These are phyloP conservation scores for Fusarium paranaense DNA, from an alignment of 2,329 filamentous ascomycete genomes.

Conservation along the genomic window DNA sequence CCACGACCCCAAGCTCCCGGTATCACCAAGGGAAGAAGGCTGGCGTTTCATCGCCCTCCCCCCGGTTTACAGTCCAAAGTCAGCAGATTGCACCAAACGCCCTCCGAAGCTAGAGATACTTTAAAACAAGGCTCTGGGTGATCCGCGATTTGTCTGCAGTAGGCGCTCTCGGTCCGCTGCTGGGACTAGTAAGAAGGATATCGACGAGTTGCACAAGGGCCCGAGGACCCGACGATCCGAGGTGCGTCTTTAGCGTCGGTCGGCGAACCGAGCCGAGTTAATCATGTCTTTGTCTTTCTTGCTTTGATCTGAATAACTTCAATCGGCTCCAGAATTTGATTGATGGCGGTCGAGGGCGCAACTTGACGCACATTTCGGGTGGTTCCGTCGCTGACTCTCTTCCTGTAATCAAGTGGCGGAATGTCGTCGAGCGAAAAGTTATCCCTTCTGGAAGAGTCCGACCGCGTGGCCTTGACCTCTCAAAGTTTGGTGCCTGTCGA, in stretches of 20 bases:
- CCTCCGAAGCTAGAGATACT: not conserved
- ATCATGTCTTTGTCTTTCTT: not conserved
- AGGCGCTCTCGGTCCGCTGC: not conserved
- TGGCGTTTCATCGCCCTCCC: not conserved
- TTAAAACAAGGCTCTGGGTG: not conserved
- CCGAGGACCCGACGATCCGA: not conserved
- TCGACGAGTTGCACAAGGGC: not conserved
- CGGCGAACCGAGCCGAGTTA: not conserved
- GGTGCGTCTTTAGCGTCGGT: not conserved
- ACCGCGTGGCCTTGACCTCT: not conserved
- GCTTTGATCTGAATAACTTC: not conserved
- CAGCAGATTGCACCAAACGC: not conserved
- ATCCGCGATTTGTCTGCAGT: not conserved
- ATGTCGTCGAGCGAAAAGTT: not conserved
- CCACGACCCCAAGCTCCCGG: not conserved
- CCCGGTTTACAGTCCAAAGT: not conserved
- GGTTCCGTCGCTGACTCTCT: not conserved
- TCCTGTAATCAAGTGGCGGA: not conserved
- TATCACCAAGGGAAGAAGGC: not conserved
- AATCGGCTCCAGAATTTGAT: not conserved
- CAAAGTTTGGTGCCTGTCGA: slow-evolving; percentile 2
- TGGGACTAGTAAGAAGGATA: not conserved
- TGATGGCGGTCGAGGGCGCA: not conserved
- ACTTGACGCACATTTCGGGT: not conserved
- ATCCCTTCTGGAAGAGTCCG: not conserved